phyloP scores from a whole-genome alignment of 768 basidiomycete genomes.

The Serpula lacrymans region DNA sequence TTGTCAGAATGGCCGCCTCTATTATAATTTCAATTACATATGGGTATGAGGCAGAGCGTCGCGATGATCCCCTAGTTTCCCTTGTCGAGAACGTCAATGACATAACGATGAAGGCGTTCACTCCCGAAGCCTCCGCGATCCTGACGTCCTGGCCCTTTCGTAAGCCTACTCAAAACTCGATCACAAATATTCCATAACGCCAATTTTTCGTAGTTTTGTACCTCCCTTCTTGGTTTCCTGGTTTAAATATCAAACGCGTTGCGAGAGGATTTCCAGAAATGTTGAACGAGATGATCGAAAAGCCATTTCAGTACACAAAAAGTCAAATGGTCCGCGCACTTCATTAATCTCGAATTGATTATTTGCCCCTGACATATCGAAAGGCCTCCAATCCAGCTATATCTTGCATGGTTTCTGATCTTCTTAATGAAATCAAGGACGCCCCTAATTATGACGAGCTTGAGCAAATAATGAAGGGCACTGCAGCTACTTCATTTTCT shows the following conservation, averaged over 20 bases:
- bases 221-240: conserved; percentile 18
- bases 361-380: conserved; percentile 26
- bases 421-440: conserved; percentile 11
- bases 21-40: conserved; percentile 30
- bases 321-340: conserved; percentile 1
- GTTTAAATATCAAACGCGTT: conserved; percentile 12
- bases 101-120: conserved; percentile 15
- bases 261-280: background rate
- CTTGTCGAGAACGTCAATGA: conserved; percentile 23
- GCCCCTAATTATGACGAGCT: conserved; percentile 5
- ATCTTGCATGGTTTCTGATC: conserved; percentile 27
- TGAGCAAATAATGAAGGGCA: conserved; percentile 23
- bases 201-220: conserved; percentile 8
- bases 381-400: conserved; percentile 19
- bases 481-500: conserved; percentile 26
- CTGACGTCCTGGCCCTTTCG: conserved; percentile 30
- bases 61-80: conserved; percentile 22
- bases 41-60: conserved; percentile 21
- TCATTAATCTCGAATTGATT: background rate
- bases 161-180: conserved; percentile 14
- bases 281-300: conserved; percentile 14
- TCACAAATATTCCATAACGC: background rate
- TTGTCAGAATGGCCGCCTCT: conserved; percentile 11
- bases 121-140: conserved; percentile 21
- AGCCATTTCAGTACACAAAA: conserved; percentile 1